Conservation (phyloP, 441 rosid species). For the Pelargonium myrrhifolium region DNA sequence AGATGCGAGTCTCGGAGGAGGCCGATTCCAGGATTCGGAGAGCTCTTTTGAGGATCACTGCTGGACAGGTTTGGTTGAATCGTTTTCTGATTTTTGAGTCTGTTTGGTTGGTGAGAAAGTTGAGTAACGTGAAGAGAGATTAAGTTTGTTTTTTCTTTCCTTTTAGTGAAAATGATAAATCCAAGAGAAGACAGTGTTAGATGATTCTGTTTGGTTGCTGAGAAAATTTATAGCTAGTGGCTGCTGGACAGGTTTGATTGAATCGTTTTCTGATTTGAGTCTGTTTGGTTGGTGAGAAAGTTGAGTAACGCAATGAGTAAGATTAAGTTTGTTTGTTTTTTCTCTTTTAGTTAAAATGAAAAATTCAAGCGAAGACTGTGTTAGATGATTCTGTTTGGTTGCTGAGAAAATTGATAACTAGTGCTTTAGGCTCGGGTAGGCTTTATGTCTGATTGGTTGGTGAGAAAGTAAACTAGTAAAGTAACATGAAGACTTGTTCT, state of each 20-base stretch:
- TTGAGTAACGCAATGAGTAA: too few relatives aligned
- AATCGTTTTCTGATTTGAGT: not conserved
- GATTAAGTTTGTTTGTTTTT: too few relatives aligned
- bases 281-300: not conserved
- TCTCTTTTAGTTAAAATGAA: too few relatives aligned
- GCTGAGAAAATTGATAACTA: not conserved
- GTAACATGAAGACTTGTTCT: not conserved
- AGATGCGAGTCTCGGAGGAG: conserved; percentile 57
- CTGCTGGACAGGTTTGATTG: too few relatives aligned
- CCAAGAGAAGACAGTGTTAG: too few relatives aligned
- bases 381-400: not conserved
- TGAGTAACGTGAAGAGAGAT: too few relatives aligned
- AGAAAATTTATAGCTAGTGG: too few relatives aligned
- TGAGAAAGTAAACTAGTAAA: not conserved
- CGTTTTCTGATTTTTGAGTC: not conserved
- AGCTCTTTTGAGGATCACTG: conserved; percentile 52
- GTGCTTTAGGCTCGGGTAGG: too few relatives aligned
- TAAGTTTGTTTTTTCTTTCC: too few relatives aligned
- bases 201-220: too few relatives aligned
- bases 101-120: not conserved
- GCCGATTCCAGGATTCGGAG: conserved; percentile 55
- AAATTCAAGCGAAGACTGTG: too few relatives aligned
- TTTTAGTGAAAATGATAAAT: too few relatives aligned
- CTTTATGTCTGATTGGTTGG: conserved; percentile 11
- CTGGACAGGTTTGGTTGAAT: conserved; percentile 45